phyloP scores from a whole-genome alignment of 1,284 basidiomycete genomes.

The Malassezia yamatoensis region DNA sequence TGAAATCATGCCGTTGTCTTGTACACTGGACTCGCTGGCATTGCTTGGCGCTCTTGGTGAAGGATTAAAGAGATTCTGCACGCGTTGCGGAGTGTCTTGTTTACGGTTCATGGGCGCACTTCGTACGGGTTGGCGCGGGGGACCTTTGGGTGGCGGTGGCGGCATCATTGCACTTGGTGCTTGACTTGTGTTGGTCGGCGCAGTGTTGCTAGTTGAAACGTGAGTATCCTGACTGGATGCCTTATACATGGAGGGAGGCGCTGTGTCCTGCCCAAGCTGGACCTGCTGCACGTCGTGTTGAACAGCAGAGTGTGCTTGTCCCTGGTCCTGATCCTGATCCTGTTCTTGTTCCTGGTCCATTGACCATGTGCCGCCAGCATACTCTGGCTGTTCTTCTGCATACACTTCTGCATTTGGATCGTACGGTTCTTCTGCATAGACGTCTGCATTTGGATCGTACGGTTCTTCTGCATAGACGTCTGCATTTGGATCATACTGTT shows the following conservation, averaged over 20 bases:
- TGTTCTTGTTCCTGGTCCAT: conserved; percentile 3
- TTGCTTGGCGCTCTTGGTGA: not conserved
- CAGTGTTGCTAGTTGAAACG: too few relatives aligned
- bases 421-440: too few relatives aligned
- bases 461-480: too few relatives aligned
- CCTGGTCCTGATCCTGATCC: conserved; percentile 3
- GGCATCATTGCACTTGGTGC: not conserved
- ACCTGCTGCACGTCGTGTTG: not conserved
- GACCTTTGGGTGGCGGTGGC: not conserved
- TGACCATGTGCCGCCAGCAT: too few relatives aligned
- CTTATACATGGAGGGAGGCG: too few relatives aligned
- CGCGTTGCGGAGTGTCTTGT: not conserved
- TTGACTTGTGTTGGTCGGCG: too few relatives aligned
- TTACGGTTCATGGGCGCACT: not conserved
- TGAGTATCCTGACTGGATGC: too few relatives aligned
- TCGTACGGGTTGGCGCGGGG: not conserved
- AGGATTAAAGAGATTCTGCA: conserved; percentile 1
- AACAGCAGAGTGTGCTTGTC: conserved; percentile 4
- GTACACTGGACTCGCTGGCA: not conserved
- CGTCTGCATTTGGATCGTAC: too few relatives aligned
- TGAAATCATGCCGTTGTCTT: not conserved
- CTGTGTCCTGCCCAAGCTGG: not conserved
- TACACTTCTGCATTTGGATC: too few relatives aligned
- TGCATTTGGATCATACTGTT: too few relatives aligned
- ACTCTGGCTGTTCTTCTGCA: too few relatives aligned